Evolutionary conservation across 2,329 filamentous ascomycete species (phyloP).

Genomic region (Colletotrichum tropicicola): DNA sequence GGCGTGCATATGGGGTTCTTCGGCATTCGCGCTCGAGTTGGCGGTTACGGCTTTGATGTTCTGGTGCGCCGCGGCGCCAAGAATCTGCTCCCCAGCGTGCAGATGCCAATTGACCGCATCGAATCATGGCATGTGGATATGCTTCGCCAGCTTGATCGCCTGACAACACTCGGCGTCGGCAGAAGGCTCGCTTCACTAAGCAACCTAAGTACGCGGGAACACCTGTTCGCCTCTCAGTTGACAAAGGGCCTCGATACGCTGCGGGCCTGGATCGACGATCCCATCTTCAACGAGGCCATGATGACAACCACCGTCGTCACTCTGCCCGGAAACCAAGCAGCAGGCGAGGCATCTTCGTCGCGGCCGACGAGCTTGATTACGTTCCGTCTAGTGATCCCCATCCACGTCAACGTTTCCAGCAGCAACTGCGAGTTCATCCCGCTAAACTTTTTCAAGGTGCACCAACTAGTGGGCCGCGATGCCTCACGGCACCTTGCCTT

Average conservation of each 20-base stretch:
- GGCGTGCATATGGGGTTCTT: constrained; percentile 69
- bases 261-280: constrained; percentile 51
- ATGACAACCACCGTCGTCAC: constrained; percentile 52
- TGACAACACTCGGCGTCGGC: constrained; percentile 49
- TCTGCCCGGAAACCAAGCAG: constrained; percentile 42
- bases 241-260: constrained; percentile 51
- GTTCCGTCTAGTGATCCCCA: constrained; percentile 70
- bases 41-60: constrained; percentile 68
- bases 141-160: constrained; percentile 57
- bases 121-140: constrained; percentile 65
- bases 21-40: constrained; percentile 60
- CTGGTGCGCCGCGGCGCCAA: constrained; percentile 64
- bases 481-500: constrained; percentile 67
- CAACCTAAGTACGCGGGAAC: constrained; percentile 49
- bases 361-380: constrained; percentile 52
- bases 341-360: constrained; percentile 26
- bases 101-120: constrained; percentile 61
- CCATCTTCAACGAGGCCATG: constrained; percentile 55
- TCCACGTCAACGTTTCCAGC: constrained; percentile 62
- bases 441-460: constrained; percentile 71
- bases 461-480: constrained; percentile 68
- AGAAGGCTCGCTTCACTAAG: constrained; percentile 47
- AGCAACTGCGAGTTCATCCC: constrained; percentile 67
- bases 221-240: constrained; percentile 55
- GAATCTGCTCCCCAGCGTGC: constrained; percentile 68